Percentiles rank a stretch among this genome's conserved stretches.
Conservation (phyloP, 2,329 filamentous ascomycete genomes). For the Penicillium sp. region DNA sequence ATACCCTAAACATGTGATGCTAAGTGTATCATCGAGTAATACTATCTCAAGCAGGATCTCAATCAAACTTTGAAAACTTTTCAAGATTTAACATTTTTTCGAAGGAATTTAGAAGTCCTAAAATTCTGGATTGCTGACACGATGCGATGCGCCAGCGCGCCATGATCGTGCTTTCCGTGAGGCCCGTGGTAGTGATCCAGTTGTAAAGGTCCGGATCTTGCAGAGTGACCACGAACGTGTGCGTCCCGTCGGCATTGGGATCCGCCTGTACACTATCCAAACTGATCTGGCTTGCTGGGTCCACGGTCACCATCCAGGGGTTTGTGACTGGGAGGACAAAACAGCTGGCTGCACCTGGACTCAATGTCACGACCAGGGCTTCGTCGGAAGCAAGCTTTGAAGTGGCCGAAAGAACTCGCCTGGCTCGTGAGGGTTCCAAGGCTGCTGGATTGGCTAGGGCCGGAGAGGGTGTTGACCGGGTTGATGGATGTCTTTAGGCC, state of each 20-base stretch:
- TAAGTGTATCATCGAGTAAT: too few relatives aligned
- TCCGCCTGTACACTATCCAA: constrained; percentile 1
- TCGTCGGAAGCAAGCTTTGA: not conserved
- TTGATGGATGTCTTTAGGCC: constrained; percentile 2
- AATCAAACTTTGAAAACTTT: too few relatives aligned
- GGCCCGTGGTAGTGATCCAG: constrained; percentile 1
- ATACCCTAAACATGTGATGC: too few relatives aligned
- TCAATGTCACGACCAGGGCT: constrained; percentile 1
- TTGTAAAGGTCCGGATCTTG: constrained; percentile 2
- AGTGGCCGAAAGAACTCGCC: constrained; percentile 10
- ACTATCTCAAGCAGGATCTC: too few relatives aligned
- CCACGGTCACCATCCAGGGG: constrained; percentile 3
- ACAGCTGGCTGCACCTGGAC: not conserved
- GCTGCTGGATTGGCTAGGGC: constrained; percentile 4
- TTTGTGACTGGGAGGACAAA: constrained; percentile 7
- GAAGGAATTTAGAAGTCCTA: too few relatives aligned
- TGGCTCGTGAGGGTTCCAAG: constrained; percentile 7
- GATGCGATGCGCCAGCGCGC: constrained; percentile 1
- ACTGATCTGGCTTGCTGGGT: constrained; percentile 5
- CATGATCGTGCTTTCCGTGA: constrained; percentile 7
- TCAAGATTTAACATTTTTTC: too few relatives aligned
- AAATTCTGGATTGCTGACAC: too few relatives aligned
- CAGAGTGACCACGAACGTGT: not conserved
- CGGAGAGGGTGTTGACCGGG: constrained; percentile 3
- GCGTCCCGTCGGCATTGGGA: not conserved